A percentile compares a stretch with the other conserved stretches of the same genome.
Evolutionary conservation across 768 basidiomycete genomes (phyloP).

Genomic region (Tulasnella sp.): DNA sequence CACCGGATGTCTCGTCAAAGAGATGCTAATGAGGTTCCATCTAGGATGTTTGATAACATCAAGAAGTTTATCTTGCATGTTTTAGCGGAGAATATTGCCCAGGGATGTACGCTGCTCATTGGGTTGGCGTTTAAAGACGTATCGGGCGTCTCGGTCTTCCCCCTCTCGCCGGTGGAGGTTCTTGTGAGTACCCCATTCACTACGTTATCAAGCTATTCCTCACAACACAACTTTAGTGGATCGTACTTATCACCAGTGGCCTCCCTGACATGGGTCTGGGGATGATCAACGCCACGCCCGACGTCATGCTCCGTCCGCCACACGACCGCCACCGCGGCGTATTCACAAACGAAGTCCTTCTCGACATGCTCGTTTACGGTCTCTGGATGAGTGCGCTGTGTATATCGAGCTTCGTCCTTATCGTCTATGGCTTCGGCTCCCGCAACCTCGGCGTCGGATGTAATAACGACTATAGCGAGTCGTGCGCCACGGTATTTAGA

Average conservation of each 20-base stretch:
- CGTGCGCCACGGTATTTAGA: constrained; percentile 29
- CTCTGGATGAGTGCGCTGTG: constrained; percentile 27
- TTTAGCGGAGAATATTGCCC: constrained; percentile 40
- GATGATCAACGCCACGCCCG: constrained; percentile 35
- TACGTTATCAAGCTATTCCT: neutral
- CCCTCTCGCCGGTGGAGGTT: constrained; percentile 39
- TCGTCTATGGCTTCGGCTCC: constrained; percentile 26
- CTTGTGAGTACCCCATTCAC: constrained; percentile 20
- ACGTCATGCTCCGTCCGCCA: constrained; percentile 40
- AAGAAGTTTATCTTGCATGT: constrained; percentile 45
- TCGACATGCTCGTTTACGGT: constrained; percentile 32
- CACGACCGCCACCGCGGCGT: constrained; percentile 26
- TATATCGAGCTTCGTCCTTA: constrained; percentile 28
- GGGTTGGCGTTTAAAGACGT: constrained; percentile 45
- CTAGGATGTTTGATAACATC: constrained; percentile 39
- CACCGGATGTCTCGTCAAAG: constrained; percentile 25
- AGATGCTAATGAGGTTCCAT: neutral
- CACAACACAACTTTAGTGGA: constrained; percentile 25
- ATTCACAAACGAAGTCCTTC: constrained; percentile 29
- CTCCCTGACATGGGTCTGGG: constrained; percentile 47
- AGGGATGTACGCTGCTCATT: constrained; percentile 42
- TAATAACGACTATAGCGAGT: constrained; percentile 25
- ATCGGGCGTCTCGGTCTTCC: constrained; percentile 39
- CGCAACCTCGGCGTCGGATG: constrained; percentile 26
- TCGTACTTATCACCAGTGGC: constrained; percentile 40